These are phyloP conservation scores for Boletellus dicymbophilus DNA, from an alignment of 1,284 basidiomycete genomes.

Conservation along the genomic window DNA sequence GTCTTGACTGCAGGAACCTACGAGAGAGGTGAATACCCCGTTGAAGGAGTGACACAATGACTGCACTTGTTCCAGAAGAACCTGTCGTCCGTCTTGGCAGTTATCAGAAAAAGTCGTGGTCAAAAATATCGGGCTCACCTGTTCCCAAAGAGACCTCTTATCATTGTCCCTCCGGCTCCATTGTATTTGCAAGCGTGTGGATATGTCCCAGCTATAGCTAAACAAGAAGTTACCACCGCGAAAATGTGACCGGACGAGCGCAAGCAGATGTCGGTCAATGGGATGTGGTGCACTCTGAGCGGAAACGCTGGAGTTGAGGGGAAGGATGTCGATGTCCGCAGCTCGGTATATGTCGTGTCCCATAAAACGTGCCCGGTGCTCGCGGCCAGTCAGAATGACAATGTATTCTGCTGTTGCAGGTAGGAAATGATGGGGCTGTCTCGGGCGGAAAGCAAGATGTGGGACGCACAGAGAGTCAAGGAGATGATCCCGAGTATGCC, in stretches of 20 bases:
- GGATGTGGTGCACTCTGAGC: constrained; percentile 74
- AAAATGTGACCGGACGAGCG: constrained; percentile 86
- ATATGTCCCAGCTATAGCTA: constrained; percentile 92
- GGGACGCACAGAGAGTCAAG: constrained; percentile 76
- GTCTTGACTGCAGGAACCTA: constrained; percentile 71
- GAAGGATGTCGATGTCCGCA: constrained; percentile 91
- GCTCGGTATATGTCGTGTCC: constrained; percentile 88
- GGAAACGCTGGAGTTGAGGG: constrained; percentile 72
- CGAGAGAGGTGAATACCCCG: constrained; percentile 4
- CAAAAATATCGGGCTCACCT: constrained; percentile 44
- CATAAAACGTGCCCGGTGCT: constrained; percentile 79
- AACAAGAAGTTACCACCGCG: constrained; percentile 84
- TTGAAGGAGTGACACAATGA: constrained; percentile 1
- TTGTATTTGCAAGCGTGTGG: constrained; percentile 87
- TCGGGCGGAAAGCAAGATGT: constrained; percentile 1
- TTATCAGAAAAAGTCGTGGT: constrained; percentile 19
- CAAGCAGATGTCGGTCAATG: constrained; percentile 87
- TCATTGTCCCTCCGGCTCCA: constrained; percentile 55
- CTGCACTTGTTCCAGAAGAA: constrained; percentile 96
- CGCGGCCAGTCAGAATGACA: constrained; percentile 86
- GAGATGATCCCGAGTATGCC: constrained; percentile 89
- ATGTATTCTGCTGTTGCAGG: constrained; percentile 82
- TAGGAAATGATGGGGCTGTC: constrained; percentile 2
- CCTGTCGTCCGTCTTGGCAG: constrained; percentile 81
- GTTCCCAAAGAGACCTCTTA: constrained; percentile 71